Conservation (phyloP, 108 stramenopile genomes). For the Nitzschia sp. region DNA sequence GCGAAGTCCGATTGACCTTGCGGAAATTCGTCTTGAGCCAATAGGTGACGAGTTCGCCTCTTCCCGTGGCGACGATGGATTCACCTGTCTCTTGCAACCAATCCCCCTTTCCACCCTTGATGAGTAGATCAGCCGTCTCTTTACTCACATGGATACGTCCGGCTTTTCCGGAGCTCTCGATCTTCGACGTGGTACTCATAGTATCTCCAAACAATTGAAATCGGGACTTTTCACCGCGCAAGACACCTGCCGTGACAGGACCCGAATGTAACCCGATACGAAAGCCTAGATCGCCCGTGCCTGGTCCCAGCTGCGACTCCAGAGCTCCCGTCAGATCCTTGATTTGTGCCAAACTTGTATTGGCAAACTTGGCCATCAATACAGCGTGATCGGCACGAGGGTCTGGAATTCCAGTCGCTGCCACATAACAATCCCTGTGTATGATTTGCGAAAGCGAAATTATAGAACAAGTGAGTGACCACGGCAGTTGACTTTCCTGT, state of each 20-base stretch:
- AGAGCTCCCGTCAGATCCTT: constrained; percentile 12
- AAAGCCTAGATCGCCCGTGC: constrained; percentile 29
- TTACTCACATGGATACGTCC: constrained; percentile 20
- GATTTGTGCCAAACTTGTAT: constrained; percentile 9
- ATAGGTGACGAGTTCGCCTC: constrained; percentile 21
- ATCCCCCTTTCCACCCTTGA: constrained; percentile 8
- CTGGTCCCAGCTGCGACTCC: constrained; percentile 25
- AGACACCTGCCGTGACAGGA: constrained; percentile 8
- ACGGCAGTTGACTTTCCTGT: too few relatives aligned
- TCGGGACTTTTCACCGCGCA: constrained; percentile 17
- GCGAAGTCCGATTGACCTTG: not conserved
- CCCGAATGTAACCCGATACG: constrained; percentile 31
- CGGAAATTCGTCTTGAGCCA: constrained; percentile 12
- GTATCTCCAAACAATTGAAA: constrained; percentile 56
- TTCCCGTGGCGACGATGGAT: constrained; percentile 17
- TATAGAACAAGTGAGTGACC: too few relatives aligned
- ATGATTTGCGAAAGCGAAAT: too few relatives aligned
- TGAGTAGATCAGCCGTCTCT: constrained; percentile 30
- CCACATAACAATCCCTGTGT: constrained; percentile 38
- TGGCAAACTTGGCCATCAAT: constrained; percentile 34
- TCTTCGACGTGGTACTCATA: constrained; percentile 47
- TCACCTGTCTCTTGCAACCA: constrained; percentile 15
- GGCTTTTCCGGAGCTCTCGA: constrained; percentile 12
- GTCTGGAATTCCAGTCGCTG: constrained; percentile 37
- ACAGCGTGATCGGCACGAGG: constrained; percentile 36